phyloP scores from a whole-genome alignment of 2,329 filamentous ascomycete species.

The Alternaria alternata region DNA sequence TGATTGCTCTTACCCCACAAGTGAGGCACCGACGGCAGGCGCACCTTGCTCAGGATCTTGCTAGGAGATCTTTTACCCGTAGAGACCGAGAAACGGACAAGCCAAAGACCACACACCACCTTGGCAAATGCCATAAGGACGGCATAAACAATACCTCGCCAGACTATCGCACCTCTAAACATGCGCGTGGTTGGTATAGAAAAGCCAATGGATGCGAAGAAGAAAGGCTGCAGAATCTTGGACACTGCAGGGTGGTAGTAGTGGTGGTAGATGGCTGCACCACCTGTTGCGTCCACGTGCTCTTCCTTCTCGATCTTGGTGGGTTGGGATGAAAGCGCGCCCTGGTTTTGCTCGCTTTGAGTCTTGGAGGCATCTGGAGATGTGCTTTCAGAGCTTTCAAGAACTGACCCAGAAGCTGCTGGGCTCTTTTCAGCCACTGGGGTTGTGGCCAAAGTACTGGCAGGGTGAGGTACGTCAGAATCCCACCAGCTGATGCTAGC shows the following conservation, averaged over 20 bases:
- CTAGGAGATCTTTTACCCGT: conserved; percentile 15
- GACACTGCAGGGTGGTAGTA: conserved; percentile 58
- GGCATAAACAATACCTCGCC: conserved; percentile 77
- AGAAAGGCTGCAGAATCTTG: conserved; percentile 71
- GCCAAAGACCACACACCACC: conserved; percentile 52
- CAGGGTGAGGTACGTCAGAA: conserved; percentile 43
- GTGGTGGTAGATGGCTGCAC: conserved; percentile 53
- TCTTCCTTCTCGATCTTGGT: not conserved
- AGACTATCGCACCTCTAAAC: conserved; percentile 70
- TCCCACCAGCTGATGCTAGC: conserved; percentile 69
- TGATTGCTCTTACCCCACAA: conserved; percentile 33
- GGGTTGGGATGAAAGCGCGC: not conserved
- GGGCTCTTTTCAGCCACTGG: not conserved
- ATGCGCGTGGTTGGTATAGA: conserved; percentile 77
- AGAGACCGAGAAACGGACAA: conserved; percentile 48
- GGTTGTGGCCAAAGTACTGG: not conserved
- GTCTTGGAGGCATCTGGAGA: not conserved
- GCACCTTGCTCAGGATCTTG: conserved; percentile 22
- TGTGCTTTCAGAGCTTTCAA: not conserved
- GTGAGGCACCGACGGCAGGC: conserved; percentile 31
- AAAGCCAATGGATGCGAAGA: conserved; percentile 80
- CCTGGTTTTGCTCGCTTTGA: not conserved
- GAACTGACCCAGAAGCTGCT: not conserved
- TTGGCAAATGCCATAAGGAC: conserved; percentile 70
- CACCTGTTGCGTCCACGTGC: conserved; percentile 20